A percentile compares a stretch with the other conserved stretches of the same genome.
Conservation (phyloP, 2,329 filamentous ascomycete species). For the Hypomyces perniciosus region DNA sequence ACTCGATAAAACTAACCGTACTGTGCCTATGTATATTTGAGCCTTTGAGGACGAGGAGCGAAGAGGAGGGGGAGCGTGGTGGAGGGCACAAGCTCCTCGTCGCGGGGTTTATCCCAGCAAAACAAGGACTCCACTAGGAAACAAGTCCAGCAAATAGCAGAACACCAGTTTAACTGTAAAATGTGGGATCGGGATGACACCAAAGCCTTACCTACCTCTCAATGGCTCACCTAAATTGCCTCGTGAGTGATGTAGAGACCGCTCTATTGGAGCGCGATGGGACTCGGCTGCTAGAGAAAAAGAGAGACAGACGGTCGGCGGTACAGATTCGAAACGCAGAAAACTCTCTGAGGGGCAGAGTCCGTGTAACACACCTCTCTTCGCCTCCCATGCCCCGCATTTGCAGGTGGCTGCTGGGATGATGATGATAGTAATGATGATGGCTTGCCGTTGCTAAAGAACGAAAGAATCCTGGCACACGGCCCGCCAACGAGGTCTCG, state of each 20-base stretch:
- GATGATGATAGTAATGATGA: conserved; percentile 8
- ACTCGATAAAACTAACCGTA: background rate
- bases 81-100: background rate
- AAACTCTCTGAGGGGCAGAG: background rate
- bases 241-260: too few relatives aligned
- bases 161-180: too few relatives aligned
- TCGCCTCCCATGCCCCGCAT: conserved; percentile 6
- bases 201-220: too few relatives aligned
- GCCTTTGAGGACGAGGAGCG: background rate
- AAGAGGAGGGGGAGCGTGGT: conserved; percentile 3
- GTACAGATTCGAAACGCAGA: too few relatives aligned
- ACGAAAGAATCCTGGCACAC: background rate
- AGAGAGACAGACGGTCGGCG: too few relatives aligned
- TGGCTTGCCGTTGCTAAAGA: conserved; percentile 1
- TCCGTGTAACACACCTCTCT: background rate
- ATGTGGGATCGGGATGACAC: too few relatives aligned
- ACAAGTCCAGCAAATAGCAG: too few relatives aligned
- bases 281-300: too few relatives aligned
- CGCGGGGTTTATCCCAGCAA: background rate
- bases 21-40: background rate
- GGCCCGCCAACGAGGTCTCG: conserved; percentile 6
- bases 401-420: conserved; percentile 7
- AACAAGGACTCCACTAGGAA: background rate
- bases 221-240: too few relatives aligned
- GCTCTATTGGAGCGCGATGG: too few relatives aligned